Evolutionary conservation across 305 asterid species (phyloP).

Genomic region (Fraxinus nigra): DNA sequence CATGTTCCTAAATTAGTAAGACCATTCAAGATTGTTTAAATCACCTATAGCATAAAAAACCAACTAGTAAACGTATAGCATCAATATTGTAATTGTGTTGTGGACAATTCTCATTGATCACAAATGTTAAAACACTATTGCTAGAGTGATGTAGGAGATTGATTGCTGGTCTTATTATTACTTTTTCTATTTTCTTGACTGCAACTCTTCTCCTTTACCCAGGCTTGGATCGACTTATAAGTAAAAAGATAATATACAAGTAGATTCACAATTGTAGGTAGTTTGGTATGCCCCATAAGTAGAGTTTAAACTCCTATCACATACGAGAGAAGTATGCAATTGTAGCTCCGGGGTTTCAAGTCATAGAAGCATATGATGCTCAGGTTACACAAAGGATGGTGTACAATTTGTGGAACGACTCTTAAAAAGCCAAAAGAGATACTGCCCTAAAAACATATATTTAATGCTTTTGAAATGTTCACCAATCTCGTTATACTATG

Average conservation of each 20-base stretch:
- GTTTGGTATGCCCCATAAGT: neutral
- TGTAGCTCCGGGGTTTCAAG: neutral
- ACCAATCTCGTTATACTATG: neutral
- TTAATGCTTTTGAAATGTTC: neutral
- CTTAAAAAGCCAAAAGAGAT: neutral
- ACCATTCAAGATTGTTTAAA: neutral
- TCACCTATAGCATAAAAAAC: neutral
- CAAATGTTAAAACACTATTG: neutral
- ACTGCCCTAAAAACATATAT: neutral
- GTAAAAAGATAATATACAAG: neutral
- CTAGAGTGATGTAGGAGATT: neutral
- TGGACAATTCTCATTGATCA: neutral
- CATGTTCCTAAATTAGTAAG: neutral
- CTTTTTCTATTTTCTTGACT: neutral
- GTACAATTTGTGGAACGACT: neutral
- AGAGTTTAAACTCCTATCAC: neutral
- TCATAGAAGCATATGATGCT: neutral
- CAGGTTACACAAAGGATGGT: neutral
- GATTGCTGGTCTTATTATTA: neutral
- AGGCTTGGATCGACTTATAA: neutral
- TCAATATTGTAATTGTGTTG: neutral
- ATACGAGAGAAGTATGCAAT: neutral
- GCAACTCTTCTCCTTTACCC: neutral
- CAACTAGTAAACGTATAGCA: neutral
- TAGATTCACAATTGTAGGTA: neutral